A percentile compares a stretch with the other conserved stretches of the same genome.
Conservation (phyloP, 2,329 filamentous ascomycete genomes). For the Colletotrichum higginsianum region DNA sequence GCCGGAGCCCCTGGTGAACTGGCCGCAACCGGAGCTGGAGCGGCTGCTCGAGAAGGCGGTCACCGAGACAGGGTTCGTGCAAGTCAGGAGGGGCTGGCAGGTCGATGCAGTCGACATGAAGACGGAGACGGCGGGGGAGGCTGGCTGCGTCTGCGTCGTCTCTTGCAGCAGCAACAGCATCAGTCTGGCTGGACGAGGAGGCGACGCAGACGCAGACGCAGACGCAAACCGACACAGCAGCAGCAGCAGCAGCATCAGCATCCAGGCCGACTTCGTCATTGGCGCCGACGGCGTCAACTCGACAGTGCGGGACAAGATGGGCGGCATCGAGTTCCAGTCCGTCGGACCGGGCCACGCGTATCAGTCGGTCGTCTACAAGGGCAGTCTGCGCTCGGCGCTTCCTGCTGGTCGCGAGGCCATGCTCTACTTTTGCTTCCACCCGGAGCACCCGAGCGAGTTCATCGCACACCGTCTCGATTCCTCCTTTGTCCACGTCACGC, state of each 20-base stretch:
- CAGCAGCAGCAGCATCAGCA: not conserved
- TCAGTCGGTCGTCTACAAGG: slow-evolving; percentile 31
- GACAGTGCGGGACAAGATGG: slow-evolving; percentile 23
- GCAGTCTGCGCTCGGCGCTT: slow-evolving; percentile 32
- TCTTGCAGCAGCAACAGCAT: not conserved
- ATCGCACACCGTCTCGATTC: slow-evolving; percentile 29
- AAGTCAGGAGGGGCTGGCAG: slow-evolving; percentile 32
- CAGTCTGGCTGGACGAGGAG: not conserved
- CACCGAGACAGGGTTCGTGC: not conserved
- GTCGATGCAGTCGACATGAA: slow-evolving; percentile 17
- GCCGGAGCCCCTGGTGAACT: slow-evolving; percentile 38
- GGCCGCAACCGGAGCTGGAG: slow-evolving; percentile 33
- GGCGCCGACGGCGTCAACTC: slow-evolving; percentile 35
- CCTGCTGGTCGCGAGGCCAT: slow-evolving; percentile 31
- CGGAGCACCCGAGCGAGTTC: slow-evolving; percentile 34
- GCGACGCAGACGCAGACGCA: not conserved
- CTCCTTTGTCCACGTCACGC: slow-evolving; percentile 33
- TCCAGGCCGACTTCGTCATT: slow-evolving; percentile 31
- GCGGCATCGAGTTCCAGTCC: slow-evolving; percentile 27
- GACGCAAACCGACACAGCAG: not conserved
- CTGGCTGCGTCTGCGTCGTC: slow-evolving; percentile 32
- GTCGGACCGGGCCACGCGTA: slow-evolving; percentile 28
- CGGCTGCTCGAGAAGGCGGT: slow-evolving; percentile 25
- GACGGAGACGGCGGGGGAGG: not conserved
- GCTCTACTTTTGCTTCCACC: slow-evolving; percentile 39